A percentile compares a stretch with the other conserved stretches of the same genome.
Conservation (phyloP, 208 protist species). For the Herpetomonas tarakana region DNA sequence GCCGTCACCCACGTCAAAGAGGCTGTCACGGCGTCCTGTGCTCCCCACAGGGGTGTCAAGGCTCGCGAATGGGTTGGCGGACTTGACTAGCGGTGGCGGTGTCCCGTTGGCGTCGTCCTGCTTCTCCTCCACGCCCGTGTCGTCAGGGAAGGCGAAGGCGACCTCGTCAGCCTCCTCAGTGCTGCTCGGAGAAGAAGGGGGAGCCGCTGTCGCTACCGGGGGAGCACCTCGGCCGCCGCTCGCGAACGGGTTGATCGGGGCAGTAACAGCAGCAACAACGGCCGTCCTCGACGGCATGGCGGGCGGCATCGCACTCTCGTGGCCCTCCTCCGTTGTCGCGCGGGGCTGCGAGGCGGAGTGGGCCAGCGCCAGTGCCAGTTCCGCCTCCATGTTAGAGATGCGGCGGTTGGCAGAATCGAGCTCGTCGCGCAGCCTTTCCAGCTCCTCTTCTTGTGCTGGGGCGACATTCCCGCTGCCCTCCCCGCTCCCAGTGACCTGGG, state of each 20-base stretch:
- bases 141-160: neutral
- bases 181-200: neutral
- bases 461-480: no score
- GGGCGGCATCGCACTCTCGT: neutral
- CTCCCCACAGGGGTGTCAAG: neutral
- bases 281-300: neutral
- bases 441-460: no score
- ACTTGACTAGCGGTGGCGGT: no score
- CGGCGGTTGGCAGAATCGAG: neutral
- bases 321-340: no score
- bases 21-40: no score
- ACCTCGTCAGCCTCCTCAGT: conserved; percentile 8
- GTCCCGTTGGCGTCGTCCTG: no score
- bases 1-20: no score
- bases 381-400: neutral
- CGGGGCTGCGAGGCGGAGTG: neutral
- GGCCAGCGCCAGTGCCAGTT: neutral
- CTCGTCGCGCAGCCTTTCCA: neutral
- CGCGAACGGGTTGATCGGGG: neutral
- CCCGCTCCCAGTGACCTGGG: no score
- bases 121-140: neutral
- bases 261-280: no score
- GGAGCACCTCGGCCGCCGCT: neutral
- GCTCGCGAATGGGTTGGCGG: neutral
- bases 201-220: conserved; percentile 2